Conservation (phyloP, 805 yeast genomes). For the Metschnikowia arizonensis region DNA sequence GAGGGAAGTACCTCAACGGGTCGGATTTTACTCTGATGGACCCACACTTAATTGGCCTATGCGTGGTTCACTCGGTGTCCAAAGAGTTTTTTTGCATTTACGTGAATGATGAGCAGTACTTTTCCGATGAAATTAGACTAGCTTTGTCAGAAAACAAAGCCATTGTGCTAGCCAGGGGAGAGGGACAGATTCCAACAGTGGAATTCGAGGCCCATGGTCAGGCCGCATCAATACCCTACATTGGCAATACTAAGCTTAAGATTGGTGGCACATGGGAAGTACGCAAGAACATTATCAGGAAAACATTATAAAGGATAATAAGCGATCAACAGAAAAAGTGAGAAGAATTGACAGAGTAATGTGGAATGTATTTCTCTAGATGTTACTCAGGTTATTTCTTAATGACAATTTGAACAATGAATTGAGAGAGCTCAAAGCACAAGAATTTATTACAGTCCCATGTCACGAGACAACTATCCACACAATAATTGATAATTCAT, state of each 20-base stretch:
- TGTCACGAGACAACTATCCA: too few relatives aligned
- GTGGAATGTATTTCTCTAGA: too few relatives aligned
- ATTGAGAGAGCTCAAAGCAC: too few relatives aligned
- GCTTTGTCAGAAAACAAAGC: constrained; percentile 18
- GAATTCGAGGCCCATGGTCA: constrained; percentile 34
- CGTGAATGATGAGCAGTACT: constrained; percentile 39
- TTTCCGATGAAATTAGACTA: constrained; percentile 9
- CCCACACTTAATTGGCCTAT: constrained; percentile 45
- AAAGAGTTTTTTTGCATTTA: constrained; percentile 49
- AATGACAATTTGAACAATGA: too few relatives aligned
- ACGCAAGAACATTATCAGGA: constrained; percentile 29
- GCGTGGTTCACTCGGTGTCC: constrained; percentile 56
- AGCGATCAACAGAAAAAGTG: too few relatives aligned
- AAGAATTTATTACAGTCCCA: too few relatives aligned
- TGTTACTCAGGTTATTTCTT: too few relatives aligned
- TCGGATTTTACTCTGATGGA: constrained; percentile 3
- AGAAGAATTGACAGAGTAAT: too few relatives aligned
- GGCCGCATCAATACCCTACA: constrained; percentile 17
- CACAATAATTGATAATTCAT: too few relatives aligned
- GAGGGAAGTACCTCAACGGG: background rate
- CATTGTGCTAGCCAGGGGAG: constrained; percentile 54
- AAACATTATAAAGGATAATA: constrained; percentile 6
- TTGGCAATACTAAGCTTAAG: constrained; percentile 28
- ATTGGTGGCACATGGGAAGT: constrained; percentile 57
- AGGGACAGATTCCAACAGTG: constrained; percentile 60